These are phyloP conservation scores for Exsudoporus frostii DNA, from an alignment of 768 basidiomycete genomes.

Conservation along the genomic window DNA sequence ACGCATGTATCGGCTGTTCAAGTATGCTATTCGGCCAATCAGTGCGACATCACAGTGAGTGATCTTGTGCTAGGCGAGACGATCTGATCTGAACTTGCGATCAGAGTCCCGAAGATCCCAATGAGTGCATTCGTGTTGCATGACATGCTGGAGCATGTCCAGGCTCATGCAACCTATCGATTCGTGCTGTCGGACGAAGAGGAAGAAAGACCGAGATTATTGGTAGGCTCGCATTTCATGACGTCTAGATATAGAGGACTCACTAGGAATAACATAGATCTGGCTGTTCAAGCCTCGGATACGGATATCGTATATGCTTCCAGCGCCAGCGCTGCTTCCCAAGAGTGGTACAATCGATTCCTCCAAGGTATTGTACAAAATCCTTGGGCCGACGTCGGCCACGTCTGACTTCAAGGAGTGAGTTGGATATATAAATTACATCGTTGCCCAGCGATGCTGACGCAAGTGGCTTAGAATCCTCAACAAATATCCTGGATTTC, in stretches of 20 bases:
- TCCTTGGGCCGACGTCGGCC: constrained; percentile 58
- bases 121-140: constrained; percentile 87
- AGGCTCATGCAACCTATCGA: constrained; percentile 90
- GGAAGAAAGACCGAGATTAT: constrained; percentile 69
- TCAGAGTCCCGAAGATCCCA: constrained; percentile 45
- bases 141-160: constrained; percentile 88
- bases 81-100: background rate
- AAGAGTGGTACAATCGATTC: constrained; percentile 60
- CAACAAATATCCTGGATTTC: constrained; percentile 75
- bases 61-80: background rate
- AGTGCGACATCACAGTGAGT: constrained; percentile 62
- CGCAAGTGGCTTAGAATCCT: constrained; percentile 41
- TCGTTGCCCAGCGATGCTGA: background rate
- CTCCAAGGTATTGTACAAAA: constrained; percentile 85
- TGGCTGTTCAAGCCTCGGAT: constrained; percentile 96
- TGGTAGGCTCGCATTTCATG: constrained; percentile 47
- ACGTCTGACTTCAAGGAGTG: constrained; percentile 30
- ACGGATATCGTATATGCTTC: constrained; percentile 67
- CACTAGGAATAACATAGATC: constrained; percentile 45
- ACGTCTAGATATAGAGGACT: background rate
- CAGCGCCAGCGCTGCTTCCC: constrained; percentile 53
- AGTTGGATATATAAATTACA: background rate
- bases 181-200: constrained; percentile 90
- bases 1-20: constrained; percentile 68
- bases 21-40: constrained; percentile 78